These are phyloP conservation scores for Bacterosira constricta DNA, from an alignment of 108 stramenopile genomes.

Conservation along the genomic window DNA sequence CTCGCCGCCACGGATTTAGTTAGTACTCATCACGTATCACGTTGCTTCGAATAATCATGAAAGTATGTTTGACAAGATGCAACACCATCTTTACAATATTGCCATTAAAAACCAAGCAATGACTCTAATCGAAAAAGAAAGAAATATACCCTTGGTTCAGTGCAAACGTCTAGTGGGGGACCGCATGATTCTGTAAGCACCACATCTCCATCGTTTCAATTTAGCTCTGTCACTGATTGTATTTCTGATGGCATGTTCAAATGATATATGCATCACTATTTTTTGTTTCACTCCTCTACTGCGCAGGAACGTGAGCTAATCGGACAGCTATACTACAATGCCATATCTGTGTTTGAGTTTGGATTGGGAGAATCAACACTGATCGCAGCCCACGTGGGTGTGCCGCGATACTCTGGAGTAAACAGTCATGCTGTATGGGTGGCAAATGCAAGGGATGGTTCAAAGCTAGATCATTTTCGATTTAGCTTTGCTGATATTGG, in stretches of 20 bases:
- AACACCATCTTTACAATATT: not conserved
- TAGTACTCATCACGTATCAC: too few species aligned
- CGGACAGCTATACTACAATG: conserved; percentile 41
- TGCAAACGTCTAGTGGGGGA: not conserved
- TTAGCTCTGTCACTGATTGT: too few species aligned
- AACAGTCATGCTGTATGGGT: conserved; percentile 61
- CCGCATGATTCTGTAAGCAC: not conserved
- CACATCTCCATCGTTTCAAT: not conserved
- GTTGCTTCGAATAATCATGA: too few species aligned
- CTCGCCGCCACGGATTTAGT: too few species aligned
- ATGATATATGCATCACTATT: not conserved
- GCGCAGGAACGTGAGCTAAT: conserved; percentile 33
- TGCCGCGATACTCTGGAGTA: conserved; percentile 53
- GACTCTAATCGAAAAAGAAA: not conserved
- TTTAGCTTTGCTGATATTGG: conserved; percentile 61
- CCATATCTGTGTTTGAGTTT: conserved; percentile 57
- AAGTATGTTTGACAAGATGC: not conserved
- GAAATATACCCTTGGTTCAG: not conserved
- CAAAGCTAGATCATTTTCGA: conserved; percentile 34
- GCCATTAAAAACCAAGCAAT: not conserved
- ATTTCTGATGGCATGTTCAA: too few species aligned
- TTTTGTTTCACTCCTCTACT: not conserved
- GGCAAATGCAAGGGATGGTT: conserved; percentile 1
- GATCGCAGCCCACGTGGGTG: conserved; percentile 51
- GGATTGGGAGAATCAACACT: conserved; percentile 58